A percentile compares a stretch with the other conserved stretches of the same genome.
These are phyloP conservation scores for Aspergillus fijiensis DNA, from an alignment of 2,329 filamentous ascomycete species.

Conservation along the genomic window DNA sequence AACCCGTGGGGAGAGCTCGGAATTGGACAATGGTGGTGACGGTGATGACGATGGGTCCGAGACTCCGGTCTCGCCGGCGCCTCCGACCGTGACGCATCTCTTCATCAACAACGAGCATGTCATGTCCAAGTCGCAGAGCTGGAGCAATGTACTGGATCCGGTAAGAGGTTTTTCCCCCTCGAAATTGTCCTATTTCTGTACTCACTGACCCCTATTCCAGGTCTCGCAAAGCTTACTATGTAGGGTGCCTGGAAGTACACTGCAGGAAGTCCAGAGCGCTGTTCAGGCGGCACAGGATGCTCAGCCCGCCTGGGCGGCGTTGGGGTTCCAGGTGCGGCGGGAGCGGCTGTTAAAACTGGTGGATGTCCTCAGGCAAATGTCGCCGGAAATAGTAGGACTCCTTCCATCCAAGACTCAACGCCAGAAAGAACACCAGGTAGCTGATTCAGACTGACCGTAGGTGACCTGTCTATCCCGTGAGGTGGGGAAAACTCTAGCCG, in stretches of 20 bases:
- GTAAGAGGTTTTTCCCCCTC: constrained; percentile 5
- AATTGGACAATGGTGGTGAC: neutral
- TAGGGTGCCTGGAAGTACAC: constrained; percentile 23
- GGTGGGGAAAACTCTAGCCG: constrained; percentile 27
- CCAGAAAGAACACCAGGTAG: neutral
- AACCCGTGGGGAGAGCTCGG: neutral
- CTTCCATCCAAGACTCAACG: neutral
- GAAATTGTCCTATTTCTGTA: too few relatives aligned
- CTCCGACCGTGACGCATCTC: constrained; percentile 21
- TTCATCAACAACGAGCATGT: constrained; percentile 25
- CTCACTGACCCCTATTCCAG: constrained; percentile 4
- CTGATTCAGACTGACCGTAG: neutral
- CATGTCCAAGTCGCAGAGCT: constrained; percentile 25
- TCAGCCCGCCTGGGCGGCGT: constrained; percentile 21
- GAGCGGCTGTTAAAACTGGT: constrained; percentile 20
- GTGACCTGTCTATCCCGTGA: constrained; percentile 21
- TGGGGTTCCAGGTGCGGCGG: constrained; percentile 20
- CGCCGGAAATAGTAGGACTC: constrained; percentile 13
- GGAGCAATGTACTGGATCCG: constrained; percentile 27
- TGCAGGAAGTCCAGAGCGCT: constrained; percentile 24
- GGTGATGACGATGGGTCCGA: neutral
- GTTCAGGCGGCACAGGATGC: constrained; percentile 23
- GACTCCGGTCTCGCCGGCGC: constrained; percentile 8
- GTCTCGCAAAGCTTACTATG: constrained; percentile 22
- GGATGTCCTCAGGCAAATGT: constrained; percentile 21